Evolutionary conservation across 179 eudicot genomes (phyloP).

Genomic region (Actinidia arguta): DNA sequence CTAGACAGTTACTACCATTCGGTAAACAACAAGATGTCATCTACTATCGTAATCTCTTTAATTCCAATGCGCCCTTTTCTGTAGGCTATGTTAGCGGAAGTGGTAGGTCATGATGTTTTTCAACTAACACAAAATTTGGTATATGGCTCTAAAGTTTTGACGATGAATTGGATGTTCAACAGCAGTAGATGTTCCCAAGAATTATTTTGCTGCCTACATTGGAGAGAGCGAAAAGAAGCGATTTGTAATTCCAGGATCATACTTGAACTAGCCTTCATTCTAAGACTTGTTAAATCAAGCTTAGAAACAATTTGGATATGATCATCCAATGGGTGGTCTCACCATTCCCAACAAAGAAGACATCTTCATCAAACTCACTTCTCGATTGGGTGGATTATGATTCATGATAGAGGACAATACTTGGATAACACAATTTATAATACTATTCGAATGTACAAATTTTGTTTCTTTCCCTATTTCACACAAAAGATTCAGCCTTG

Average conservation of each 20-base stretch:
- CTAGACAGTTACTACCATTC: too few relatives aligned
- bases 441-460: neutral
- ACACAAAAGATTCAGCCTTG: too few relatives aligned
- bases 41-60: too few relatives aligned
- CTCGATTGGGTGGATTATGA: slow-evolving; percentile 21
- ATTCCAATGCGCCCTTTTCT: too few relatives aligned
- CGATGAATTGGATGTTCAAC: too few relatives aligned
- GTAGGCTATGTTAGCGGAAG: too few relatives aligned
- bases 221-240: too few relatives aligned
- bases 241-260: slow-evolving; percentile 46
- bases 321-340: slow-evolving; percentile 61
- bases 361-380: slow-evolving; percentile 33
- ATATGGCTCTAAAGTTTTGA: too few relatives aligned
- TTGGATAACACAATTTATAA: neutral
- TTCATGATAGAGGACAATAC: neutral
- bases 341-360: slow-evolving; percentile 54
- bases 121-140: too few relatives aligned
- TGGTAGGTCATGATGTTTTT: too few relatives aligned
- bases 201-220: slow-evolving; percentile 48
- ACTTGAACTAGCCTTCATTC: slow-evolving; percentile 46
- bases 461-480: neutral
- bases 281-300: slow-evolving; percentile 38
- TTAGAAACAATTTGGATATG: slow-evolving; percentile 41
- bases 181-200: slow-evolving; percentile 32
- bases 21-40: too few relatives aligned